These are phyloP conservation scores for Colletotrichum sp. DNA, from an alignment of 2,329 filamentous ascomycete genomes.

Conservation along the genomic window DNA sequence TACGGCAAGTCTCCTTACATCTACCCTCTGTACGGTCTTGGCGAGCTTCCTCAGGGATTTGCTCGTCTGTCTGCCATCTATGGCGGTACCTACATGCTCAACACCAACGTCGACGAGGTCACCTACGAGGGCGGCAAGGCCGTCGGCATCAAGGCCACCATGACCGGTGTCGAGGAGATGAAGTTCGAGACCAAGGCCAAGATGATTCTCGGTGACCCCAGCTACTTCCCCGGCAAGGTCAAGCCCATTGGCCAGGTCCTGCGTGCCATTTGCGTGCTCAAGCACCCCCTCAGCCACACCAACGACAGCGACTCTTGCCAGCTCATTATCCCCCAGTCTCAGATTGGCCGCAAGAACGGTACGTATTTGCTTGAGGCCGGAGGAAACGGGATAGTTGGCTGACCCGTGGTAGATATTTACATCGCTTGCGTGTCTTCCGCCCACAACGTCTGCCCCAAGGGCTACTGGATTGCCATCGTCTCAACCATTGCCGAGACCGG, in stretches of 20 bases:
- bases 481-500: slow-evolving; percentile 93
- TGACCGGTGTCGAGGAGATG: slow-evolving; percentile 90
- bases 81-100: slow-evolving; percentile 99
- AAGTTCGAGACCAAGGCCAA: slow-evolving; percentile 96
- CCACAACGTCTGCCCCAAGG: slow-evolving; percentile 98
- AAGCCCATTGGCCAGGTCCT: slow-evolving; percentile 88
- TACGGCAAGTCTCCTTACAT: slow-evolving; percentile 99
- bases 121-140: slow-evolving; percentile 85
- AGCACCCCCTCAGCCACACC: slow-evolving; percentile 91
- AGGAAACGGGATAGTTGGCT: neutral
- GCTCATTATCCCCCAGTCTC: slow-evolving; percentile 96
- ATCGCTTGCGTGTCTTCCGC: slow-evolving; percentile 93
- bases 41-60: slow-evolving; percentile 96
- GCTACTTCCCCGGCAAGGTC: slow-evolving; percentile 92
- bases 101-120: slow-evolving; percentile 91
- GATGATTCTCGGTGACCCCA: slow-evolving; percentile 95
- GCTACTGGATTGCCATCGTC: slow-evolving; percentile 98
- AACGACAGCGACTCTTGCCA: slow-evolving; percentile 89
- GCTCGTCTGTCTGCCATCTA: slow-evolving; percentile 98
- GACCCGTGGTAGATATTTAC: slow-evolving; percentile 78
- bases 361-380: slow-evolving; percentile 34
- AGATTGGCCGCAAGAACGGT: slow-evolving; percentile 97
- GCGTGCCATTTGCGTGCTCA: slow-evolving; percentile 96
- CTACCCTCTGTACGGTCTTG: slow-evolving; percentile 97
- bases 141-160: slow-evolving; percentile 96